These are phyloP conservation scores for Meyerozyma elateridarum DNA, from an alignment of 1,139 yeast genomes.

Conservation along the genomic window DNA sequence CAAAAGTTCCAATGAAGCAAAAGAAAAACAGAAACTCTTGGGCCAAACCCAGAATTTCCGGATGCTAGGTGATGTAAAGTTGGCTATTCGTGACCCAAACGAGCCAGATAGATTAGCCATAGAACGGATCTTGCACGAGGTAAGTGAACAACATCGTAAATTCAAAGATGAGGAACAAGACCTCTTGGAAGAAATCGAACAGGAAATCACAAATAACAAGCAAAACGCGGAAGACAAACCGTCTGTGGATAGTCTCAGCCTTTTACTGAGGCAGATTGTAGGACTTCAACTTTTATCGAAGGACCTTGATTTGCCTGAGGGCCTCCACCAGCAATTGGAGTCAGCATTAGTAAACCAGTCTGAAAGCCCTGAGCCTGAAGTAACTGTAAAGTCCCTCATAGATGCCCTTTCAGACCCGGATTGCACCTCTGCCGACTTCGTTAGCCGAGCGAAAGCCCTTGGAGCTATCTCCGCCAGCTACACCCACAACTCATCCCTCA, in stretches of 20 bases:
- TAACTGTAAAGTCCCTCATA: constrained; percentile 4
- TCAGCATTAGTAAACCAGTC: neutral
- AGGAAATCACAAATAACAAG: neutral
- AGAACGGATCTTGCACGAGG: constrained; percentile 28
- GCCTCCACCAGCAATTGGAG: constrained; percentile 24
- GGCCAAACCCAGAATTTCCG: constrained; percentile 4
- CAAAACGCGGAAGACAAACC: constrained; percentile 13
- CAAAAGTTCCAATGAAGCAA: constrained; percentile 17
- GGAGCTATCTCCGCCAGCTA: constrained; percentile 1
- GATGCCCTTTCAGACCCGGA: constrained; percentile 1
- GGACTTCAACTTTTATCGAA: constrained; percentile 74
- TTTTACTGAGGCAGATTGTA: constrained; percentile 63
- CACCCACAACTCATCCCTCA: constrained; percentile 1
- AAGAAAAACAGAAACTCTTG: constrained; percentile 11
- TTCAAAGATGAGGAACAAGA: constrained; percentile 21
- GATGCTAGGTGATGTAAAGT: constrained; percentile 4
- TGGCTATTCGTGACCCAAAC: constrained; percentile 7
- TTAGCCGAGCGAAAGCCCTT: constrained; percentile 1
- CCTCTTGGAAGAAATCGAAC: constrained; percentile 17
- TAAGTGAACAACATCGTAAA: constrained; percentile 27
- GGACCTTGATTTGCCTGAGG: constrained; percentile 70
- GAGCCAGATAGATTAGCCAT: constrained; percentile 21
- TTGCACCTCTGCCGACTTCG: constrained; percentile 2
- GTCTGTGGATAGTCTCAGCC: constrained; percentile 48
- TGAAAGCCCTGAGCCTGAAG: constrained; percentile 2